These are phyloP conservation scores for Tetrapyrgos nigripes DNA, from an alignment of 1,284 basidiomycete genomes.

Conservation along the genomic window DNA sequence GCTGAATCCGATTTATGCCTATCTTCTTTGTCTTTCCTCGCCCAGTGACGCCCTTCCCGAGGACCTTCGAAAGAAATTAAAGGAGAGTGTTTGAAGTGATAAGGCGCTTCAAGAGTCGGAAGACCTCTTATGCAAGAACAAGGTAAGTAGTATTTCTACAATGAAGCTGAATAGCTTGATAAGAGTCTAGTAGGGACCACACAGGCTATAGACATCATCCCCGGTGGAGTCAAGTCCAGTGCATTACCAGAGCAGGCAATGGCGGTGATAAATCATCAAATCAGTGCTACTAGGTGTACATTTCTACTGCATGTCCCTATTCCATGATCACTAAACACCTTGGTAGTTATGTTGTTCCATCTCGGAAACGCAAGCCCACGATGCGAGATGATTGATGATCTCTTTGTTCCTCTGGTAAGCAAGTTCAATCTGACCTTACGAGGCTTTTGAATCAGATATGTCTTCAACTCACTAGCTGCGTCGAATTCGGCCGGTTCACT, in stretches of 20 bases:
- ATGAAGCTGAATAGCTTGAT: no score
- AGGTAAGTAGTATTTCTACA: no score
- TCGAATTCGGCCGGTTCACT: conserved; percentile 37
- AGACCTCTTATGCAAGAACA: no score
- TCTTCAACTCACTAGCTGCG: conserved; percentile 30
- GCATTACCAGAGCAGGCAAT: conserved; percentile 27
- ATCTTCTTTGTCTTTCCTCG: no score
- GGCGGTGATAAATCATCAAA: conserved; percentile 28
- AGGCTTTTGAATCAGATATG: conserved; percentile 51
- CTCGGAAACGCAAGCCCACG: conserved; percentile 46
- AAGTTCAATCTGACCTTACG: conserved; percentile 58
- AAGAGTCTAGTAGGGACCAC: no score
- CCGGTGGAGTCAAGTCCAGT: conserved; percentile 66
- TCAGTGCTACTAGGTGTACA: conserved; percentile 13
- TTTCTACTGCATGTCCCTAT: not conserved
- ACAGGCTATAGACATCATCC: conserved; percentile 69
- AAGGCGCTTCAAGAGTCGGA: no score
- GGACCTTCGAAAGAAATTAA: no score
- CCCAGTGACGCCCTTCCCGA: no score
- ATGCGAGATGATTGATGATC: no score
- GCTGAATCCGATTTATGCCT: no score
- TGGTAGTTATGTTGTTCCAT: conserved; percentile 43
- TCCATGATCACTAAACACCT: not conserved
- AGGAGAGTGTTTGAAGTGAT: no score
- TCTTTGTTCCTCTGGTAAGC: conserved; percentile 48